Conservation (phyloP, 1,284 basidiomycete genomes). For the Ceratobasidium sp. region DNA sequence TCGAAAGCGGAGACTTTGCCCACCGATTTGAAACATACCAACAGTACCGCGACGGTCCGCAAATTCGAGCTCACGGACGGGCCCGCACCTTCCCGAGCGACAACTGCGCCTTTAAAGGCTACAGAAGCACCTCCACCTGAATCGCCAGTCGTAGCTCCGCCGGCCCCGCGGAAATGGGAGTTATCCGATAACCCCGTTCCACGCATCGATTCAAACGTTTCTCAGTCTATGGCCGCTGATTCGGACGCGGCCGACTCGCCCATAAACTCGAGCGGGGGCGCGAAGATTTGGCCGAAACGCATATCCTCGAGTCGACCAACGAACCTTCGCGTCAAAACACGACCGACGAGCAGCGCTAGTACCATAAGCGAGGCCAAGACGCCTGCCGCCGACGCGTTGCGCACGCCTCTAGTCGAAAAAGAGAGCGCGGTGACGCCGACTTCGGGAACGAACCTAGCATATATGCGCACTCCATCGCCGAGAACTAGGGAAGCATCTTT, state of each 20-base stretch:
- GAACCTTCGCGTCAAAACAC: conserved; percentile 32
- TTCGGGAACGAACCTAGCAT: conserved; percentile 5
- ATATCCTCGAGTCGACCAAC: conserved; percentile 25
- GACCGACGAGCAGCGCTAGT: conserved; percentile 19
- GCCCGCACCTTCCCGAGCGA: conserved; percentile 14
- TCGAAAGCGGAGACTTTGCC: conserved; percentile 11
- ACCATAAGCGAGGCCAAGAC: conserved; percentile 16
- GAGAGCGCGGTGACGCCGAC: conserved; percentile 32
- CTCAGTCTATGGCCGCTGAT: conserved; percentile 26
- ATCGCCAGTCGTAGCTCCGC: conserved; percentile 21
- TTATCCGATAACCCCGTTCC: conserved; percentile 40
- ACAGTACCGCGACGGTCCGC: conserved; percentile 26
- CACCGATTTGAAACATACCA: conserved; percentile 7
- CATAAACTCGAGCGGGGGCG: neutral
- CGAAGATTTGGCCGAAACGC: conserved; percentile 29
- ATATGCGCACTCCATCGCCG: conserved; percentile 19
- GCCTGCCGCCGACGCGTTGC: conserved; percentile 22
- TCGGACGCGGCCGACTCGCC: conserved; percentile 44
- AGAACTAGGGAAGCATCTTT: neutral
- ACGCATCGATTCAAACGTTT: conserved; percentile 26
- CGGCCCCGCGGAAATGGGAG: conserved; percentile 35
- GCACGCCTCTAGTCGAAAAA: conserved; percentile 28
- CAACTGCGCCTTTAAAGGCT: neutral
- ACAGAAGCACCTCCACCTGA: neutral
- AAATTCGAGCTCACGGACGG: conserved; percentile 34